Conservation (phyloP, 768 basidiomycete species). For the Serendipita sp. region DNA sequence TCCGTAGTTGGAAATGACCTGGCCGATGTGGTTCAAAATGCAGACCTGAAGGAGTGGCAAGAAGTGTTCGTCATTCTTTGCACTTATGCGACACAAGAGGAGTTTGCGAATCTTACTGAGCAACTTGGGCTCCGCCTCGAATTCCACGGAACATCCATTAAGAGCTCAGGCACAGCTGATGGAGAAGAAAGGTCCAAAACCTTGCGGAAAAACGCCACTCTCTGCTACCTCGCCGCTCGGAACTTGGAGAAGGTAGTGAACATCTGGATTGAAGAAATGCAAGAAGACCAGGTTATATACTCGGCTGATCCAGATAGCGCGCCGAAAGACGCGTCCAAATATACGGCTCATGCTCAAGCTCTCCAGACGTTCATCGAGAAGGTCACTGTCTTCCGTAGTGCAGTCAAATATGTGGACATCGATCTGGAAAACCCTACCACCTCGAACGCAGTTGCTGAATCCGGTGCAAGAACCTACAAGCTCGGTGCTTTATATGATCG, state of each 20-base stretch:
- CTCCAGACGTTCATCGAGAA: constrained; percentile 93
- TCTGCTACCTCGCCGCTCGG: constrained; percentile 86
- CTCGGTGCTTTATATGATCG: constrained; percentile 75
- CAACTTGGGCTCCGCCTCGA: constrained; percentile 85
- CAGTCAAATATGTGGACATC: constrained; percentile 59
- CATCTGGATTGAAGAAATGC: constrained; percentile 84
- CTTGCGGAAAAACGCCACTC: constrained; percentile 71
- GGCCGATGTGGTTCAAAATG: constrained; percentile 87
- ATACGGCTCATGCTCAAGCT: constrained; percentile 68
- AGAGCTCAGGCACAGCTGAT: constrained; percentile 32
- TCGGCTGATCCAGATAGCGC: constrained; percentile 8
- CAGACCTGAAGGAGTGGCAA: constrained; percentile 85
- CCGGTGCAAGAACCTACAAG: constrained; percentile 49
- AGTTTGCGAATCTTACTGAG: constrained; percentile 77
- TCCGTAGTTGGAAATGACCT: constrained; percentile 86
- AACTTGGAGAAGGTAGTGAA: constrained; percentile 72
- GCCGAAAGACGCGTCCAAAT: constrained; percentile 30
- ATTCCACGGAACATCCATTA: constrained; percentile 52
- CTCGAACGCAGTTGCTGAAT: constrained; percentile 14
- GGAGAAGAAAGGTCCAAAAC: constrained; percentile 27
- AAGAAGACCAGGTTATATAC: constrained; percentile 44
- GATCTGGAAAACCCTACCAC: constrained; percentile 35
- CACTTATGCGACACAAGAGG: constrained; percentile 74
- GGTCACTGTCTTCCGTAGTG: constrained; percentile 82
- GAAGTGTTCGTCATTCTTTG: constrained; percentile 94